Evolutionary conservation across 495 filamentous ascomycete species (phyloP).

Genomic region (Extremus antarcticus): DNA sequence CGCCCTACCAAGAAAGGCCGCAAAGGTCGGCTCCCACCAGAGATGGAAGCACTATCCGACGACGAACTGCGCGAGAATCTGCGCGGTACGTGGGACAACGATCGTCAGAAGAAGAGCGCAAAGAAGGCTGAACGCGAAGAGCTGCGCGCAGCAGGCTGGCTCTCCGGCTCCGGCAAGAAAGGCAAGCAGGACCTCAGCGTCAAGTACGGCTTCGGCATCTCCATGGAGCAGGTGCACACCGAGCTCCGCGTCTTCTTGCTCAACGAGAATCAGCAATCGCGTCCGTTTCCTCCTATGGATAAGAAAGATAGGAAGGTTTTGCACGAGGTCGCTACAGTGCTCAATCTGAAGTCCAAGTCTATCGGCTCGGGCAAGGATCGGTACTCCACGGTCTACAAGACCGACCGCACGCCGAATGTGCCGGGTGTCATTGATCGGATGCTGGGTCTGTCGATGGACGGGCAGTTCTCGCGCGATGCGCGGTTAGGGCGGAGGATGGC

Average conservation of each 20-base stretch:
- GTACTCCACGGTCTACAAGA: slow-evolving; percentile 69
- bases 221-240: slow-evolving; percentile 53
- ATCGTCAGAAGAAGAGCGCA: slow-evolving; percentile 68
- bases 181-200: slow-evolving; percentile 53
- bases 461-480: slow-evolving; percentile 4
- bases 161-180: slow-evolving; percentile 48
- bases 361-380: slow-evolving; percentile 60
- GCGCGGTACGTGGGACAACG: slow-evolving; percentile 55
- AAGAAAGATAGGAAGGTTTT: slow-evolving; percentile 62
- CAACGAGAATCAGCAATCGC: slow-evolving; percentile 54
- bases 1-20: slow-evolving; percentile 47
- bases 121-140: slow-evolving; percentile 71
- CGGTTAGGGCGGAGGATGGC: slow-evolving; percentile 19
- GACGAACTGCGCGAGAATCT: slow-evolving; percentile 59
- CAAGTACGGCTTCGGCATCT: slow-evolving; percentile 67
- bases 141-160: slow-evolving; percentile 63
- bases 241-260: slow-evolving; percentile 65
- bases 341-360: slow-evolving; percentile 76
- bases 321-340: slow-evolving; percentile 58
- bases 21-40: slow-evolving; percentile 36
- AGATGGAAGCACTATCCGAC: slow-evolving; percentile 47
- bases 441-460: not conserved
- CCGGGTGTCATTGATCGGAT: slow-evolving; percentile 24
- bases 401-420: slow-evolving; percentile 46
- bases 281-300: slow-evolving; percentile 75